Percentiles rank a stretch among this genome's conserved stretches.
These are phyloP conservation scores for Solanum virginianum DNA, from an alignment of 257 asterid genomes.

Conservation along the genomic window DNA sequence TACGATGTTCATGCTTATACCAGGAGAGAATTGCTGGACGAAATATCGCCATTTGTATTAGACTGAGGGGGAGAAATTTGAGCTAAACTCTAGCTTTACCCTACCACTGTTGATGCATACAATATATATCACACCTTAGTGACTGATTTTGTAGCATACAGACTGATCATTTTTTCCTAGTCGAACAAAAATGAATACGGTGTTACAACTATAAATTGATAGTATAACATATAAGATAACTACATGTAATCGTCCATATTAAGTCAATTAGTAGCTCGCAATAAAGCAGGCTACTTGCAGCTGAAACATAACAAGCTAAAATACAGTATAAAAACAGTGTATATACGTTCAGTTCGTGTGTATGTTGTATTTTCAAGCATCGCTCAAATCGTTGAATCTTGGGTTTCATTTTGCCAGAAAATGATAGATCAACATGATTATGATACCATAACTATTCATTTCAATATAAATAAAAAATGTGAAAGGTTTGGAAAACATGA, in stretches of 20 bases:
- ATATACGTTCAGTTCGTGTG: neutral
- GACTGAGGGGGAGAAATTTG: neutral
- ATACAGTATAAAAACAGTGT: neutral
- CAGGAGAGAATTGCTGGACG: neutral
- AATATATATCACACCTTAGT: neutral
- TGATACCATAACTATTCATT: neutral
- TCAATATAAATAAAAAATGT: too few species aligned
- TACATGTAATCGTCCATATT: neutral
- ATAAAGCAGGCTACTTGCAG: neutral
- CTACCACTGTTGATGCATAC: neutral
- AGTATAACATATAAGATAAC: neutral
- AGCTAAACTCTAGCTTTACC: slow-evolving; percentile 4
- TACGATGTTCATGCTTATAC: neutral
- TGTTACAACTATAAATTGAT: neutral
- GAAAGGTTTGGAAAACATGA: too few species aligned
- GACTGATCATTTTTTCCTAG: neutral
- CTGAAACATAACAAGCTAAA: neutral
- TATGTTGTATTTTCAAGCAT: neutral
- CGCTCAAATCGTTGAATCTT: too few species aligned
- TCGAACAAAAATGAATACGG: neutral
- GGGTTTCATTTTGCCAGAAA: neutral
- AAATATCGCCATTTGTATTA: neutral
- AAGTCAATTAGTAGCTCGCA: neutral
- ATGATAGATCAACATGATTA: neutral
- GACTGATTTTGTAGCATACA: slow-evolving; percentile 8